These are phyloP conservation scores for Celoporthe dispersa DNA, from an alignment of 2,329 filamentous ascomycete genomes.

Conservation along the genomic window DNA sequence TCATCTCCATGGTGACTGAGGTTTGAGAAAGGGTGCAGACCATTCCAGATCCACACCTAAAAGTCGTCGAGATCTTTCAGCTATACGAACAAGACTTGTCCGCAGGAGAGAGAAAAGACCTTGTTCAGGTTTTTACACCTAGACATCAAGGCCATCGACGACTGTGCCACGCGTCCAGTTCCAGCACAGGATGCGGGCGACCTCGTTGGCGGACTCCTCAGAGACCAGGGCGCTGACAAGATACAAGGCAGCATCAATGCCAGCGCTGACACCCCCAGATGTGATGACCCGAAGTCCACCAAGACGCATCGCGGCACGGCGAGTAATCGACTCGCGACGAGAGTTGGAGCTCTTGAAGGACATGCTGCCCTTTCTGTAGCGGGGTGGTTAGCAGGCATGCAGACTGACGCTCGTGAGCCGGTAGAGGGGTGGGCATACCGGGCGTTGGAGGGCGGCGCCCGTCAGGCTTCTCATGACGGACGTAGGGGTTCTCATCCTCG, in stretches of 20 bases:
- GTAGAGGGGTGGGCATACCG: constrained; percentile 49
- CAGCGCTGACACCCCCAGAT: constrained; percentile 76
- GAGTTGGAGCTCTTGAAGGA: constrained; percentile 76
- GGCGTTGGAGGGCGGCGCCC: constrained; percentile 63
- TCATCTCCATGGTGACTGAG: constrained; percentile 16
- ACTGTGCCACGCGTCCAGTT: constrained; percentile 85
- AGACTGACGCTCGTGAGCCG: background rate
- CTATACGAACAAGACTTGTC: constrained; percentile 1
- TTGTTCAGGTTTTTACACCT: constrained; percentile 35
- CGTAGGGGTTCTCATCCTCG: constrained; percentile 82
- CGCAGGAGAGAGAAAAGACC: constrained; percentile 8
- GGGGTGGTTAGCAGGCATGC: constrained; percentile 1
- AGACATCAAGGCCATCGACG: constrained; percentile 84
- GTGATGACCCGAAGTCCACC: constrained; percentile 76
- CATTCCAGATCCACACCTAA: constrained; percentile 16
- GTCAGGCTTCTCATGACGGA: constrained; percentile 71
- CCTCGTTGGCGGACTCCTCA: constrained; percentile 75
- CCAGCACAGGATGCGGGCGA: constrained; percentile 77
- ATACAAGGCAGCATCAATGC: constrained; percentile 83
- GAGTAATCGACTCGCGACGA: constrained; percentile 79
- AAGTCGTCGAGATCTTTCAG: constrained; percentile 8
- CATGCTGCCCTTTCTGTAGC: constrained; percentile 76
- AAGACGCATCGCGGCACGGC: constrained; percentile 76
- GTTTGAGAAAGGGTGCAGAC: constrained; percentile 15
- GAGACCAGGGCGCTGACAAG: constrained; percentile 82